Percentiles rank a stretch among this genome's conserved stretches.
Evolutionary conservation across 257 asterid genomes (phyloP).

Genomic region (Vinca minor): DNA sequence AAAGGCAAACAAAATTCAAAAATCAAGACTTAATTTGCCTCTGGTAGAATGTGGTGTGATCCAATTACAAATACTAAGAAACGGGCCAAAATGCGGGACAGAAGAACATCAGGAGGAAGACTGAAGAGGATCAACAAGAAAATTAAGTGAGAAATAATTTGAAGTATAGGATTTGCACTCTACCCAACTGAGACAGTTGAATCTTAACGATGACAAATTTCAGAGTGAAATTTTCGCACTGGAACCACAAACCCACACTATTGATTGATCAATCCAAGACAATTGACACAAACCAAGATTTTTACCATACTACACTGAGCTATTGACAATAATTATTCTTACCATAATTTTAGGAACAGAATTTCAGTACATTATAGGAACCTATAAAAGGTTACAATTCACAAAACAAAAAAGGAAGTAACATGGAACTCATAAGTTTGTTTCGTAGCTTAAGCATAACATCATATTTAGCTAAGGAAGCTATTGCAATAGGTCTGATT

Average conservation of each 20-base stretch:
- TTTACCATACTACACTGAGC: not conserved
- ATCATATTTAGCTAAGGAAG: not conserved
- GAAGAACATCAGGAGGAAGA: too few species aligned
- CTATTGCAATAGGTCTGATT: not conserved
- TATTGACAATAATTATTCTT: not conserved
- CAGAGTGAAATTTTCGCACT: not conserved
- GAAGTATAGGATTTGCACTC: not conserved
- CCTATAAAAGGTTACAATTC: not conserved
- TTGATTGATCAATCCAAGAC: not conserved
- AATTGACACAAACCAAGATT: not conserved
- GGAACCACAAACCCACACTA: not conserved
- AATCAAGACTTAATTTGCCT: too few species aligned
- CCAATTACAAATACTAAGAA: too few species aligned
- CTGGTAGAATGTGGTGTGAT: too few species aligned
- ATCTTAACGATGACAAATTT: not conserved
- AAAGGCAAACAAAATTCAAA: too few species aligned
- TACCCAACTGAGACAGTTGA: not conserved
- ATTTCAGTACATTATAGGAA: not conserved
- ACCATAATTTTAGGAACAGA: not conserved
- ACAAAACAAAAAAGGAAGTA: not conserved
- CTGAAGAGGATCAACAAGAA: too few species aligned
- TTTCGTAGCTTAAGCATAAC: not conserved
- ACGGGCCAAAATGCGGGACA: too few species aligned
- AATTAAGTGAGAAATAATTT: too few species aligned
- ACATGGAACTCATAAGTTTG: not conserved